Evolutionary conservation across 495 filamentous ascomycete genomes (phyloP).

Genomic region (Ascobolus immersus): DNA sequence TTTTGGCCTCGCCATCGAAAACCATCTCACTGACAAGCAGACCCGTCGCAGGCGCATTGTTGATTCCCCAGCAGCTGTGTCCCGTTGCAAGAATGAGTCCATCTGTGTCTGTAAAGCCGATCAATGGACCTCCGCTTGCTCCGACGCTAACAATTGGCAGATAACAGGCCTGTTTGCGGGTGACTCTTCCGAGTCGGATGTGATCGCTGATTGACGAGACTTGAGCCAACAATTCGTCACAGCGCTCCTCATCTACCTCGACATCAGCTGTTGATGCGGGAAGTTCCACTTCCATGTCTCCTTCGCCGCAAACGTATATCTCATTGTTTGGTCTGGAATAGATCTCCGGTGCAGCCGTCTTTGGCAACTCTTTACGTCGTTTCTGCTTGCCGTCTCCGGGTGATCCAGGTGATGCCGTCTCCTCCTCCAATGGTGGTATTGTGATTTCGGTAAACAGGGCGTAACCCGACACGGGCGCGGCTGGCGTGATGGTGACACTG

Average conservation of each 20-base stretch:
- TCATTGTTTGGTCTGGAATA: constrained; percentile 73
- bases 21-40: constrained; percentile 69
- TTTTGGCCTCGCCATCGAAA: constrained; percentile 52
- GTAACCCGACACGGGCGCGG: constrained; percentile 54
- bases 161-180: constrained; percentile 77
- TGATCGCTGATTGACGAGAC: constrained; percentile 51
- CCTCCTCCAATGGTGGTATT: constrained; percentile 40
- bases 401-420: constrained; percentile 9
- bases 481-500: constrained; percentile 58
- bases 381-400: constrained; percentile 24
- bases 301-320: constrained; percentile 81
- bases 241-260: constrained; percentile 44
- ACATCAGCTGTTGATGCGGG: constrained; percentile 56
- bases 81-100: constrained; percentile 68
- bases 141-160: constrained; percentile 45
- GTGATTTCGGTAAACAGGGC: constrained; percentile 77
- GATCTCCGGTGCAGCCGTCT: constrained; percentile 45
- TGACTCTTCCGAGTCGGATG: constrained; percentile 50
- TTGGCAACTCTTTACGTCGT: constrained; percentile 31
- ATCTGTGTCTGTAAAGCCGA: constrained; percentile 47
- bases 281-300: constrained; percentile 49
- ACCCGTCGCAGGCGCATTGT: constrained; percentile 81
- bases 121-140: constrained; percentile 40
- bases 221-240: constrained; percentile 72
- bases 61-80: constrained; percentile 95